Percentiles rank a stretch among this genome's conserved stretches.
These are phyloP conservation scores for Hamamelis virginiana DNA, from an alignment of 164 flowering plant genomes.

Conservation along the genomic window DNA sequence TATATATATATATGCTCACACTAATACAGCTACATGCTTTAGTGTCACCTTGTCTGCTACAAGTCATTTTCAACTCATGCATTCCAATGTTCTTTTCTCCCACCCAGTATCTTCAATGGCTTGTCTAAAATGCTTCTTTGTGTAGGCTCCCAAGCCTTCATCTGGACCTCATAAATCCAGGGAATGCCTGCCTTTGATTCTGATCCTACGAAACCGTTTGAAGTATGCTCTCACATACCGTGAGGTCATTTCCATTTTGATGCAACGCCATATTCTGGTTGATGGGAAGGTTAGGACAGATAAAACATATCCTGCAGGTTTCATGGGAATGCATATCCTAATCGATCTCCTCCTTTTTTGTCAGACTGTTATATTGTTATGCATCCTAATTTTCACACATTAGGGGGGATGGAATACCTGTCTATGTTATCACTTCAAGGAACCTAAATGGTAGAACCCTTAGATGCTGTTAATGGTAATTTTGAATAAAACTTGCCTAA, in stretches of 20 bases:
- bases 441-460: too few species aligned
- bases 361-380: background rate
- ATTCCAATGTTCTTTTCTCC: background rate
- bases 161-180: slow-evolving; percentile 37
- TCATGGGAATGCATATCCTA: slow-evolving; percentile 27
- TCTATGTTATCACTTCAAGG: too few species aligned
- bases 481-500: too few species aligned
- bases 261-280: slow-evolving; percentile 34
- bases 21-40: too few species aligned
- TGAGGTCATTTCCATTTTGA: slow-evolving; percentile 31
- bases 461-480: too few species aligned
- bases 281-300: slow-evolving; percentile 39
- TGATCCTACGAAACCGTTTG: slow-evolving; percentile 26
- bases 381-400: background rate
- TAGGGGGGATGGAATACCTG: too few species aligned
- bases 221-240: slow-evolving; percentile 34
- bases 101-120: background rate
- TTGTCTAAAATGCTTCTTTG: background rate
- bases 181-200: slow-evolving; percentile 33
- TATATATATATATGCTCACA: too few species aligned
- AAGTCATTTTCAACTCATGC: too few species aligned
- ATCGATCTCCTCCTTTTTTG: background rate
- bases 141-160: slow-evolving; percentile 37
- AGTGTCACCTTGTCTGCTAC: too few species aligned
- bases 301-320: slow-evolving; percentile 34